These are phyloP conservation scores for Mrakia frigida DNA, from an alignment of 768 basidiomycete genomes.

Conservation along the genomic window DNA sequence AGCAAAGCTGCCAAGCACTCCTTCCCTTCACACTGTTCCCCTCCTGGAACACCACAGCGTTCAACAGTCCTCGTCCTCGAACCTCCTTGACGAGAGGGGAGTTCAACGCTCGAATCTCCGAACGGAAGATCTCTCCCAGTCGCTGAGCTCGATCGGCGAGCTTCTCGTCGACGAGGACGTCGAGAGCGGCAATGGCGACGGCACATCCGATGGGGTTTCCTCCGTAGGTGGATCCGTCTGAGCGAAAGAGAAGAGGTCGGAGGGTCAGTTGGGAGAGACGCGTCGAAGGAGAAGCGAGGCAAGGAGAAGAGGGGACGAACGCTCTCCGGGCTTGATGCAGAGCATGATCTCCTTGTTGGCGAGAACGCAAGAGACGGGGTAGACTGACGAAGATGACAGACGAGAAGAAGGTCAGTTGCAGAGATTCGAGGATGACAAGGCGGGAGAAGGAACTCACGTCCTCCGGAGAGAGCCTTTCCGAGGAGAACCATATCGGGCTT, in stretches of 20 bases:
- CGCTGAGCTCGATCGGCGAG: conserved; percentile 71
- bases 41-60: conserved; percentile 91
- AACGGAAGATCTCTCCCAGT: conserved; percentile 78
- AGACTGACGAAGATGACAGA: conserved; percentile 48
- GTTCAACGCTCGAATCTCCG: conserved; percentile 51
- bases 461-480: conserved; percentile 95
- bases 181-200: conserved; percentile 85
- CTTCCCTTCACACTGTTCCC: conserved; percentile 65
- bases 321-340: conserved; percentile 89
- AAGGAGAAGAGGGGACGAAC: conserved; percentile 40
- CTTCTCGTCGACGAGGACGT: conserved; percentile 82
- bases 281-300: conserved; percentile 43
- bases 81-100: conserved; percentile 68
- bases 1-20: conserved; percentile 92
- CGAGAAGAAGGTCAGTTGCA: conserved; percentile 48
- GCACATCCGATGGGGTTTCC: conserved; percentile 94
- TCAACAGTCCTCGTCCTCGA: conserved; percentile 80
- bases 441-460: conserved; percentile 55
- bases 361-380: conserved; percentile 83
- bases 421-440: background rate
- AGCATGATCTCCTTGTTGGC: conserved; percentile 89
- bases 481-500: conserved; percentile 87
- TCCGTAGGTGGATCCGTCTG: conserved; percentile 13
- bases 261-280: background rate
- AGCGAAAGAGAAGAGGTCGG: conserved; percentile 26